Conservation (phyloP, 2,329 filamentous ascomycete species). For the Orbilia oligospora region DNA sequence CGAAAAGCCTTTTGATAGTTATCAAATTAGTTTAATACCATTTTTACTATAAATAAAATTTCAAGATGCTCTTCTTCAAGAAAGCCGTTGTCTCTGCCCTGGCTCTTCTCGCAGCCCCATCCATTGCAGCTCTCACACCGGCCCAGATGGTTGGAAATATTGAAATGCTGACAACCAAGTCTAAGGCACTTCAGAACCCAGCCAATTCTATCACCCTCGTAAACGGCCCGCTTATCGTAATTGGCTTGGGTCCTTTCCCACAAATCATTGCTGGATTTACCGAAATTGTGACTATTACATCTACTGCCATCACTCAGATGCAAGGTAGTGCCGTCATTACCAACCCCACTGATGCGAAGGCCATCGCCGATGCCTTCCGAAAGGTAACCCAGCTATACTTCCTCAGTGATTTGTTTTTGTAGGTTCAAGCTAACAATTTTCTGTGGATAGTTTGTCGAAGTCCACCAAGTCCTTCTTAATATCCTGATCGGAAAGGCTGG, state of each 20-base stretch:
- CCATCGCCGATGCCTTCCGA: conserved; percentile 65
- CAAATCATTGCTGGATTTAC: conserved; percentile 65
- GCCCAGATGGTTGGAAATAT: conserved; percentile 64
- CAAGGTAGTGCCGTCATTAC: conserved; percentile 54
- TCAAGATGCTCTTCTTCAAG: conserved; percentile 62
- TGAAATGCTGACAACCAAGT: conserved; percentile 63
- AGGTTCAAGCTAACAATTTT: neutral
- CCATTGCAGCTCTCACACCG: conserved; percentile 59
- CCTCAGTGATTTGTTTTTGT: too few relatives aligned
- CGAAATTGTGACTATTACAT: conserved; percentile 64
- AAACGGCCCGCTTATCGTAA: conserved; percentile 63
- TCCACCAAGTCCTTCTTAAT: conserved; percentile 66
- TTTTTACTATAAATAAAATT: neutral
- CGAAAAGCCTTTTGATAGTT: neutral
- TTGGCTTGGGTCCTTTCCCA: conserved; percentile 65
- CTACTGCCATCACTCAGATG: conserved; percentile 61
- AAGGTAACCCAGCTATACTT: conserved; percentile 38
- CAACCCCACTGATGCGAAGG: conserved; percentile 45
- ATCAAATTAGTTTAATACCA: neutral
- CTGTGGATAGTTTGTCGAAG: conserved; percentile 63
- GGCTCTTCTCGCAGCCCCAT: conserved; percentile 60
- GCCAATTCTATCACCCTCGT: conserved; percentile 64
- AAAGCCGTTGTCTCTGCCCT: conserved; percentile 49
- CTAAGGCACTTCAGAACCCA: conserved; percentile 63
- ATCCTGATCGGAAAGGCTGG: conserved; percentile 67